These are phyloP conservation scores for Marvania coccoides DNA, from an alignment of 139 green algal species.

Conservation along the genomic window DNA sequence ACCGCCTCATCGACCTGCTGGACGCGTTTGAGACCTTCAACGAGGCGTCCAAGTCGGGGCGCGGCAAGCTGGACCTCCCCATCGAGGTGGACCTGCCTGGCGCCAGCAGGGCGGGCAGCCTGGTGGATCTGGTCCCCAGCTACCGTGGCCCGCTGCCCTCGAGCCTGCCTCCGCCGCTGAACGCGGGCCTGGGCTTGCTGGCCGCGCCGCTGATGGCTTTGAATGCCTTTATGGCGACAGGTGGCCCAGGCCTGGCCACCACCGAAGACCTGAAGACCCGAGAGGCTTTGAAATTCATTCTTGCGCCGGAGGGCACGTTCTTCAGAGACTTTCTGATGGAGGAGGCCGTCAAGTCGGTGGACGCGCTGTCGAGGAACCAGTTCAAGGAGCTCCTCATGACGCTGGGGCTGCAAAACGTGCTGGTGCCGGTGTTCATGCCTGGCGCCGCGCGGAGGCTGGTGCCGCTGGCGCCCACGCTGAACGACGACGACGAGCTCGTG, in stretches of 20 bases:
- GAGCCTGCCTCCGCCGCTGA: background rate
- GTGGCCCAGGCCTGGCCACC: background rate
- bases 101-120: background rate
- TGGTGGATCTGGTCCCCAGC: background rate
- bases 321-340: constrained; percentile 95
- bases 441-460: constrained; percentile 31
- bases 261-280: constrained; percentile 21
- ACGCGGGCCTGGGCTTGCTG: constrained; percentile 8
- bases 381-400: constrained; percentile 31
- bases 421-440: constrained; percentile 38
- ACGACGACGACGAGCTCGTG: constrained; percentile 43
- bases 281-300: constrained; percentile 68
- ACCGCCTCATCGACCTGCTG: constrained; percentile 93
- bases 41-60: constrained; percentile 40
- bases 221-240: background rate
- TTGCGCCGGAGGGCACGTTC: constrained; percentile 71
- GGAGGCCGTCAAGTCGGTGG: constrained; percentile 90
- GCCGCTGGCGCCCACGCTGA: constrained; percentile 53
- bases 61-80: constrained; percentile 42
- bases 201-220: constrained; percentile 6
- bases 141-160: background rate
- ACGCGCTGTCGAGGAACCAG: constrained; percentile 82
- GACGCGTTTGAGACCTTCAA: constrained; percentile 90
- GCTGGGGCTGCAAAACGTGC: constrained; percentile 28
- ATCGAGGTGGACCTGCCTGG: background rate